Conservation (phyloP, 208 protist species). For the Kentomonas sorsogonicus region DNA sequence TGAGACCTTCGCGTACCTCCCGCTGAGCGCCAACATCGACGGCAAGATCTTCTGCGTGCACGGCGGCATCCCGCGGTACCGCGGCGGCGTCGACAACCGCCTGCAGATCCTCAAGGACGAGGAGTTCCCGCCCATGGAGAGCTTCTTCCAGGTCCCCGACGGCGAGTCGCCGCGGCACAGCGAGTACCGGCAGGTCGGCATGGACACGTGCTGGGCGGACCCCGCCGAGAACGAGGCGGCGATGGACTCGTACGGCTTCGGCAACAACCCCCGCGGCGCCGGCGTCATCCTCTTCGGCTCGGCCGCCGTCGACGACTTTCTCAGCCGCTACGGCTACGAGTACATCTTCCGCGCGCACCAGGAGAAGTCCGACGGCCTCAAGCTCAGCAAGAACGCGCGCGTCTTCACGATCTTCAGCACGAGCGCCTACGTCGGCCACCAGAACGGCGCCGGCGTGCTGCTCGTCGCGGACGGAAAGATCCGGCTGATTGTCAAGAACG, state of each 20-base stretch:
- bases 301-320: constrained; percentile 86
- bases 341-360: constrained; percentile 93
- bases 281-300: constrained; percentile 85
- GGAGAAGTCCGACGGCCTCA: constrained; percentile 88
- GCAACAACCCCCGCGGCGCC: constrained; percentile 75
- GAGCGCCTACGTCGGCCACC: constrained; percentile 88
- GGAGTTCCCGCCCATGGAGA: constrained; percentile 75
- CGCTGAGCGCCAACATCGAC: constrained; percentile 91
- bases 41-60: constrained; percentile 92
- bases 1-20: constrained; percentile 77
- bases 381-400: constrained; percentile 84
- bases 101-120: constrained; percentile 52
- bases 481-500: constrained; percentile 87
- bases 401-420: constrained; percentile 94
- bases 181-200: constrained; percentile 69
- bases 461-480: constrained; percentile 86
- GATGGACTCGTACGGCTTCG: constrained; percentile 83
- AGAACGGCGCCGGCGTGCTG: constrained; percentile 89
- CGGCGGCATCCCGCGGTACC: constrained; percentile 88
- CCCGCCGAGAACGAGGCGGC: constrained; percentile 78
- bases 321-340: constrained; percentile 74
- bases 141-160: constrained; percentile 80
- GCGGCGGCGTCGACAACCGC: constrained; percentile 75
- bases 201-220: constrained; percentile 90
- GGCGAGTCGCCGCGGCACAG: constrained; percentile 57